Evolutionary conservation across 495 filamentous ascomycete genomes (phyloP).

Genomic region (Saxophila tyrrhenica): DNA sequence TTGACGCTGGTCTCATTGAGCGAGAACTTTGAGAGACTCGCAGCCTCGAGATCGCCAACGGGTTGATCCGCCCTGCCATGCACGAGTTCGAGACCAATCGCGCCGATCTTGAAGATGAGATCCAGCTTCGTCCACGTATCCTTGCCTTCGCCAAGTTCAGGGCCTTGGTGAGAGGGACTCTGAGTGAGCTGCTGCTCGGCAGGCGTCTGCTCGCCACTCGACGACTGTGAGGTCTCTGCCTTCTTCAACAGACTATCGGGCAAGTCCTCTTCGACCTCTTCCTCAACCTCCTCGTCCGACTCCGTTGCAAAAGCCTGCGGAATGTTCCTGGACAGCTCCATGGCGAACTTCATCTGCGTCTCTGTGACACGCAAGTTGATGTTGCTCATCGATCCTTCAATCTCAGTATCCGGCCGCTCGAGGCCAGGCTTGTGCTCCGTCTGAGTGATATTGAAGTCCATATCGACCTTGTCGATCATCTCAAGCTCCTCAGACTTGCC

Average conservation of each 20-base stretch:
- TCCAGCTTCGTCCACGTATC: conserved; percentile 89
- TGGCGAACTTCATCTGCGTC: conserved; percentile 74
- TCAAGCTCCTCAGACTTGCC: conserved; percentile 73
- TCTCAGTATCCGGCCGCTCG: conserved; percentile 81
- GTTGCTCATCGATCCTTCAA: conserved; percentile 81
- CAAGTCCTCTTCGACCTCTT: conserved; percentile 51
- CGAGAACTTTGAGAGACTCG: conserved; percentile 85
- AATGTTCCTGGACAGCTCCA: conserved; percentile 74
- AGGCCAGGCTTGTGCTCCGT: conserved; percentile 67
- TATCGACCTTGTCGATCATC: conserved; percentile 90
- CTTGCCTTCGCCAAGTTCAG: conserved; percentile 50
- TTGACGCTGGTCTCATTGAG: conserved; percentile 86
- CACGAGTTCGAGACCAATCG: conserved; percentile 79
- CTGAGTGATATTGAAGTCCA: conserved; percentile 83
- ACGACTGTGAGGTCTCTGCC: conserved; percentile 29
- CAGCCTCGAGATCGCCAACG: conserved; percentile 61
- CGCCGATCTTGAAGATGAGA: conserved; percentile 79
- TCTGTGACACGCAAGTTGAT: conserved; percentile 84
- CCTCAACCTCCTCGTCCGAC: conserved; percentile 52
- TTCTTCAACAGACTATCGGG: conserved; percentile 45
- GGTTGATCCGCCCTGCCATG: conserved; percentile 62
- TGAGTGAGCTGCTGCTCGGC: conserved; percentile 22
- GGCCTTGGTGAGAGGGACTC: conserved; percentile 43
- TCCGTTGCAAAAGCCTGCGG: conserved; percentile 78
- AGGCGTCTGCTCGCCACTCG: conserved; percentile 15